Evolutionary conservation across 345 rosid species (phyloP).

Genomic region (Raphanus sativus): DNA sequence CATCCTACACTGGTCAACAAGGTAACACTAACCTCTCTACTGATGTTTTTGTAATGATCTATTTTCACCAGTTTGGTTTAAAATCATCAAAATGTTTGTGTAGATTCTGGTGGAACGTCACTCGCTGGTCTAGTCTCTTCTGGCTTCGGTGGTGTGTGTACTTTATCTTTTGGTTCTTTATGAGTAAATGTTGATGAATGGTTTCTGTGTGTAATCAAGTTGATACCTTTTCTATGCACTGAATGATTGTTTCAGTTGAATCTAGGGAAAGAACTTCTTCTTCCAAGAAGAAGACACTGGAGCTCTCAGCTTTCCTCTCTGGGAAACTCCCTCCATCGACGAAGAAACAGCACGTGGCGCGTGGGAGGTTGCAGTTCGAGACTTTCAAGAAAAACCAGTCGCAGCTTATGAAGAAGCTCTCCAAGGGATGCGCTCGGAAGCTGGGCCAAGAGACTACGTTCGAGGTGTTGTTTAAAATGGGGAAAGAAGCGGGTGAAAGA

Average conservation of each 20-base stretch:
- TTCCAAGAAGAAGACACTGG: conserved; percentile 13
- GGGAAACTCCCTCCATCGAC: neutral
- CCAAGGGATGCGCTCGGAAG: conserved; percentile 41
- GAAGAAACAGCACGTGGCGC: conserved; percentile 39
- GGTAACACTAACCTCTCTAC: conserved; percentile 6
- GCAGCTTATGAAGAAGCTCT: conserved; percentile 34
- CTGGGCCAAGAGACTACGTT: conserved; percentile 57
- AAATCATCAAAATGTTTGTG: neutral
- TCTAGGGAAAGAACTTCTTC: neutral
- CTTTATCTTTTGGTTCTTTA: neutral
- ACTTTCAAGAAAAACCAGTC: conserved; percentile 41
- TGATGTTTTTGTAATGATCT: neutral
- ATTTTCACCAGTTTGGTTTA: neutral
- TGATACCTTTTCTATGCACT: neutral
- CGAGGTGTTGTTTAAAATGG: conserved; percentile 54
- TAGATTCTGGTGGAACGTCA: conserved; percentile 3
- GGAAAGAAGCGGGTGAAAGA: conserved; percentile 61
- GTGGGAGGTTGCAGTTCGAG: conserved; percentile 55
- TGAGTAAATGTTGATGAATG: neutral
- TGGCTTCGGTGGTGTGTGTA: conserved; percentile 21
- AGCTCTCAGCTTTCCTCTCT: conserved; percentile 39
- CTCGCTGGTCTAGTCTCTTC: conserved; percentile 24
- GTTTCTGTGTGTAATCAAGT: neutral
- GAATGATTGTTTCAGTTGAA: conserved; percentile 10
- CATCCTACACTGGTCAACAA: conserved; percentile 6